Evolutionary conservation across 1,284 basidiomycete genomes (phyloP), one percentile per base, ranked within the genome.

Genomic region (Ganoderma resinaceum): DNA sequence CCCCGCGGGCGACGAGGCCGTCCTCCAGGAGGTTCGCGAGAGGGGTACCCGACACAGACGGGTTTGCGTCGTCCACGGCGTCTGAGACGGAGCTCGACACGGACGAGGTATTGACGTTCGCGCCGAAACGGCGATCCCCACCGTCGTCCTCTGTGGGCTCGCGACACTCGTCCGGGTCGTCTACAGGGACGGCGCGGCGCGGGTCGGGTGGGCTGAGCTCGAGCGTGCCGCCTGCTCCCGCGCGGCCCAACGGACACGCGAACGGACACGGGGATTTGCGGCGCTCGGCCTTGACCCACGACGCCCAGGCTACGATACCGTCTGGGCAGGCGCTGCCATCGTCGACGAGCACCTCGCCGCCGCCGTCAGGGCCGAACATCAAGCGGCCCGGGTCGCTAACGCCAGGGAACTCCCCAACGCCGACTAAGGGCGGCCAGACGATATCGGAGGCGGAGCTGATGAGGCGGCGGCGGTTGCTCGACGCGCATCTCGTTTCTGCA

Each of bases 371-470:
- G 60, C 5, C 35, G 26, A 35, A 9, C 42, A 43, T 35, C 18
- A 62, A 49, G 26, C 62, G 49, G n/a, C 35, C 62, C 33, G 46
- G 46, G 58, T 42, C 58, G 31, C 31, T 18, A 14, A 38, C 46
- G 35, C 61, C 66, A 16, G 65, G 46, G 12, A 37, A 31, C 12
- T 20, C 46, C 40, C 61, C 66, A 40, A 63, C 67, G 18, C 61
- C 67, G 49, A 63, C 40, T 70, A 81, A 85, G 80, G 85, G 84
- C 52, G 86, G 90, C 66, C 87, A 90, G 76, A 88, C 91, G 57
- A 92, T 93, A 65, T 85, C 87, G 26, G 93, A 95, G 81, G 89
- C 84, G 14, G 94, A 95, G 81, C 78, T 96, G 76, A 90, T 95
- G 87, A 81, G 92, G 76, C 82, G 95, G 66, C 84, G 95, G 69